A percentile compares a stretch with the other conserved stretches of the same genome.
phyloP scores from a whole-genome alignment of 1,284 basidiomycete species.

The Puccinia polysora region DNA sequence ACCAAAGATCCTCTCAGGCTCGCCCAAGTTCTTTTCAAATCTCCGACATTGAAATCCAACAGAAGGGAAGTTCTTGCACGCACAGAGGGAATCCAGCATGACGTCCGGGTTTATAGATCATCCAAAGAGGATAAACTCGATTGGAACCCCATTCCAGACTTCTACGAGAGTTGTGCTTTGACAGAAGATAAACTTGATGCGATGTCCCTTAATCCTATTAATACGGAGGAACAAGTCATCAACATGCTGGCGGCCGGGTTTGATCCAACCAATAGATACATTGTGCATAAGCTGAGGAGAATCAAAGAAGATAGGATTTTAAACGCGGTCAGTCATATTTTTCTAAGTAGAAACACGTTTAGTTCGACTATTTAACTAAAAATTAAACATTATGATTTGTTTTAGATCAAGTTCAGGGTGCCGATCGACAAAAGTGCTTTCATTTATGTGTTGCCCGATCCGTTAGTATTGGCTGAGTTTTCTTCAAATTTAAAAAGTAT shows the following conservation, averaged over 20 bases:
- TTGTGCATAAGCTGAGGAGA: conserved; percentile 15
- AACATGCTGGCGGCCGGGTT: conserved; percentile 30
- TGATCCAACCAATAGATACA: not conserved
- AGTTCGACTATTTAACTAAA: not conserved
- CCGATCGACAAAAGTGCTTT: conserved; percentile 17
- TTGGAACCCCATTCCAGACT: not conserved
- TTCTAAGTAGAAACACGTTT: no score
- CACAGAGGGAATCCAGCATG: not conserved
- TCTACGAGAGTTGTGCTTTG: not conserved
- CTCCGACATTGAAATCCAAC: not conserved
- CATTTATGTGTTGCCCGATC: conserved; percentile 36
- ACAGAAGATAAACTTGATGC: conserved; percentile 2
- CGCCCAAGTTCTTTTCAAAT: not conserved
- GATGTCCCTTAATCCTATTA: not conserved
- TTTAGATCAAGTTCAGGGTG: conserved; percentile 33
- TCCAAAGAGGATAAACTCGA: not conserved
- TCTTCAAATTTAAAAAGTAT: no score
- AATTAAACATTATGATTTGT: no score
- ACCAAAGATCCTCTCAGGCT: conserved; percentile 16
- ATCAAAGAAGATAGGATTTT: conserved; percentile 10
- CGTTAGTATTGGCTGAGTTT: not conserved
- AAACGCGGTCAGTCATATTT: not conserved
- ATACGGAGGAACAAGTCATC: not conserved
- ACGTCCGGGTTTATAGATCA: conserved; percentile 7
- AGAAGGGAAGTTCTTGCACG: not conserved